Evolutionary conservation across 169 alveolate genomes (phyloP).

Genomic region (Theileria orientalis): DNA sequence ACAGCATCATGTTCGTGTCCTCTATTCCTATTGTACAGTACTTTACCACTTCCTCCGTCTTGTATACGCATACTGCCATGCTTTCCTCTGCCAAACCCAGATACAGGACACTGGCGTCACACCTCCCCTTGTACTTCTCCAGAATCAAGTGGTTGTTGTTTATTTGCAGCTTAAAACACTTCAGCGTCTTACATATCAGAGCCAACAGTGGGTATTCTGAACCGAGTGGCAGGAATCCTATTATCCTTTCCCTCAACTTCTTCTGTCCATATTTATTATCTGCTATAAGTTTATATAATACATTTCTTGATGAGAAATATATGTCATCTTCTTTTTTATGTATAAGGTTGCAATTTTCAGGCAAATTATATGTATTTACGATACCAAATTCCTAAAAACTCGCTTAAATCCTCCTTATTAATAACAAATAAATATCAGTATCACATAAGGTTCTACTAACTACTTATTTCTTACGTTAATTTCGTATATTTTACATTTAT

Average conservation of each 20-base stretch:
- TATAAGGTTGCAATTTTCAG: neutral
- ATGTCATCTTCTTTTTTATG: neutral
- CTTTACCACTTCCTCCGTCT: constrained; percentile 1
- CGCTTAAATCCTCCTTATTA: neutral
- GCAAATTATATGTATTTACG: neutral
- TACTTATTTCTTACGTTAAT: neutral
- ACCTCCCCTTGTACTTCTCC: constrained; percentile 40
- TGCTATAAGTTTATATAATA: constrained; percentile 10
- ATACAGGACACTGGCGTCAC: constrained; percentile 28
- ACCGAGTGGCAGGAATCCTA: constrained; percentile 14
- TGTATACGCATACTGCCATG: neutral
- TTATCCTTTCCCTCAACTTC: constrained; percentile 30
- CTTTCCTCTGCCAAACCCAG: constrained; percentile 3
- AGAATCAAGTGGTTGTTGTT: constrained; percentile 4
- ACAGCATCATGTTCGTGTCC: neutral
- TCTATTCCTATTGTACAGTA: constrained; percentile 2
- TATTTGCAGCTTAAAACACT: constrained; percentile 26
- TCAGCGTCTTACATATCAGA: constrained; percentile 30
- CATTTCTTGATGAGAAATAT: constrained; percentile 20
- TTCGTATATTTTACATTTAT: neutral
- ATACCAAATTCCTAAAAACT: constrained; percentile 9
- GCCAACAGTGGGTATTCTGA: constrained; percentile 21
- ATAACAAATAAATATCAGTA: neutral
- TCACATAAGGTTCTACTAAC: neutral
- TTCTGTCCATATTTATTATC: constrained; percentile 9